A percentile compares a stretch with the other conserved stretches of the same genome.
These are phyloP conservation scores for Aspergillus jensenii DNA, from an alignment of 2,329 filamentous ascomycete species.

Conservation along the genomic window DNA sequence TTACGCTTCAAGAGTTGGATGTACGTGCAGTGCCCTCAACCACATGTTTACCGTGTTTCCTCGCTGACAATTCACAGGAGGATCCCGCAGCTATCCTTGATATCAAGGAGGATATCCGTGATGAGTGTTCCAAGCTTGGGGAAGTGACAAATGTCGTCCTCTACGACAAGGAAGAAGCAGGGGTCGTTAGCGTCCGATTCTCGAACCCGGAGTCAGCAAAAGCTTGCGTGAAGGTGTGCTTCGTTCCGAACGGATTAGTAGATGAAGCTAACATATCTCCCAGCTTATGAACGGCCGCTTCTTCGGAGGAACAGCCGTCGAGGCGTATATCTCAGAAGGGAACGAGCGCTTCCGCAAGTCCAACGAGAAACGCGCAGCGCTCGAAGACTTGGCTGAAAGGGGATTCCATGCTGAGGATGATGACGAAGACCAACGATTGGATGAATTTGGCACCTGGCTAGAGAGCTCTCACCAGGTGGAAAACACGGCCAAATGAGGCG, in stretches of 20 bases:
- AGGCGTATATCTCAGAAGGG: slow-evolving; percentile 70
- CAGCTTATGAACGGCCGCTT: slow-evolving; percentile 74
- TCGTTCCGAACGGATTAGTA: background rate
- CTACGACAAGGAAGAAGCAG: slow-evolving; percentile 81
- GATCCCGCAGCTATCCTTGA: slow-evolving; percentile 81
- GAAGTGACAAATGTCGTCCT: slow-evolving; percentile 87
- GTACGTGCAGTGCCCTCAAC: slow-evolving; percentile 26
- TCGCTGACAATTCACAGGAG: slow-evolving; percentile 48
- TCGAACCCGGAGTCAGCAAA: slow-evolving; percentile 67
- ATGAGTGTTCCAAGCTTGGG: slow-evolving; percentile 84
- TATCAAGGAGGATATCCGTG: slow-evolving; percentile 90
- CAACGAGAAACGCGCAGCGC: slow-evolving; percentile 44
- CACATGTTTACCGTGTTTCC: background rate
- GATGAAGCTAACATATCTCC: background rate
- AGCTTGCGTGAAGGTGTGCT: slow-evolving; percentile 62
- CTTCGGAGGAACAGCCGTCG: slow-evolving; percentile 71
- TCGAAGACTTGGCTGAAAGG: slow-evolving; percentile 50
- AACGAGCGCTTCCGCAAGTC: slow-evolving; percentile 72
- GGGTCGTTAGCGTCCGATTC: slow-evolving; percentile 84
- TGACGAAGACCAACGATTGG: slow-evolving; percentile 45
- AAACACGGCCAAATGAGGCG: slow-evolving; percentile 24
- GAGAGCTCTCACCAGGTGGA: slow-evolving; percentile 32
- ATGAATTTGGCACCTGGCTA: slow-evolving; percentile 51
- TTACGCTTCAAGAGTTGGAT: slow-evolving; percentile 79
- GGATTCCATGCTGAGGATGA: slow-evolving; percentile 45